These are phyloP conservation scores for Coemansia sp. DNA, from an alignment of 192 early-diverging fungal species.

Conservation along the genomic window DNA sequence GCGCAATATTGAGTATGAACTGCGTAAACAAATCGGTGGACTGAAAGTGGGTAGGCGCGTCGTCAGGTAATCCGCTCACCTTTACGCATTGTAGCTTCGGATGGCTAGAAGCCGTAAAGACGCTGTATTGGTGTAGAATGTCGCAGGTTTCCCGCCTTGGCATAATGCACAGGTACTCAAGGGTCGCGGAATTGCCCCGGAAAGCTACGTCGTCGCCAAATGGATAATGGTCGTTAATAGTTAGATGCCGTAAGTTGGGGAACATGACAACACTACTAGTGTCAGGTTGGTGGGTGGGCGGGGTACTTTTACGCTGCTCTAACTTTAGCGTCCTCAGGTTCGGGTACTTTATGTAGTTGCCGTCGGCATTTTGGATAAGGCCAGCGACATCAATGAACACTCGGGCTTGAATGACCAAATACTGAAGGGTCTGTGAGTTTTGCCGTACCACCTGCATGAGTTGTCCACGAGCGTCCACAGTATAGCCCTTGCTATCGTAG, in stretches of 20 bases:
- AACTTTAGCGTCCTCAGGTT: not conserved
- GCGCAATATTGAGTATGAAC: not conserved
- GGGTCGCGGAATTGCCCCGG: not conserved
- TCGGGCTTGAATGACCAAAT: not conserved
- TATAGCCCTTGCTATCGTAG: not conserved
- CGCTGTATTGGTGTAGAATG: not conserved
- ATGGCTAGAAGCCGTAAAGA: slow-evolving; percentile 8
- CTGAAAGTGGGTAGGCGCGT: not conserved
- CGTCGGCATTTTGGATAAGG: not conserved
- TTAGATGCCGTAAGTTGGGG: slow-evolving; percentile 1
- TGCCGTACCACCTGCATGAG: not conserved
- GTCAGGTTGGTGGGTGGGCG: not conserved
- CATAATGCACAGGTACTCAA: slow-evolving; percentile 4
- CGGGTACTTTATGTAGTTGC: not conserved
- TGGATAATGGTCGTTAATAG: not conserved
- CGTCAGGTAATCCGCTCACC: not conserved
- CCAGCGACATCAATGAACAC: not conserved
- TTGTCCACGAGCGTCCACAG: not conserved
- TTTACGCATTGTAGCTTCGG: not conserved
- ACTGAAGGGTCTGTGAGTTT: not conserved
- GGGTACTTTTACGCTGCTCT: not conserved
- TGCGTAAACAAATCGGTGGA: not conserved
- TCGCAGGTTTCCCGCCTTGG: not conserved
- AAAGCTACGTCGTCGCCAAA: slow-evolving; percentile 19
- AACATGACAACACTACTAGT: not conserved